phyloP scores from a whole-genome alignment of 225 moss, liverwort and hornwort species.

The Rhytidiadelphus loreus region DNA sequence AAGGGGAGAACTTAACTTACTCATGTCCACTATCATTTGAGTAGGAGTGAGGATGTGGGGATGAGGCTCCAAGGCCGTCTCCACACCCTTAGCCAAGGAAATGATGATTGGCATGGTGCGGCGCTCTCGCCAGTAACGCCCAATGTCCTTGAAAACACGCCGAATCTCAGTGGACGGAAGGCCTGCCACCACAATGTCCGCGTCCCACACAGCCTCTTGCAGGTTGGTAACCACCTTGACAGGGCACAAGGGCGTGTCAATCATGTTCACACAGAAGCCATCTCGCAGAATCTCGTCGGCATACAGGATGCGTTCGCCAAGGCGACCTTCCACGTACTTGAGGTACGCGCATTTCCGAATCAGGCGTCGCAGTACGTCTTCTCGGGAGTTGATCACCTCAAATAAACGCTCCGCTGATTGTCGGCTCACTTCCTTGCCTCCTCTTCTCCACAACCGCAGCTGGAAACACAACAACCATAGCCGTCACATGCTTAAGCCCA shows the following conservation, averaged over 20 bases:
- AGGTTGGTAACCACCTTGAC: slow-evolving; percentile 93
- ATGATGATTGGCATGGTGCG: slow-evolving; percentile 88
- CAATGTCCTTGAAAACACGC: slow-evolving; percentile 80
- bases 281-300: slow-evolving; percentile 94
- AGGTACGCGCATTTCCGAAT: slow-evolving; percentile 95
- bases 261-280: slow-evolving; percentile 95
- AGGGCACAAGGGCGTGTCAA: slow-evolving; percentile 89
- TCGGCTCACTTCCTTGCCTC: slow-evolving; percentile 73
- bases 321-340: slow-evolving; percentile 90
- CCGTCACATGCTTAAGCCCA: background rate
- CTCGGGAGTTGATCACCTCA: slow-evolving; percentile 84
- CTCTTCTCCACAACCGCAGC: slow-evolving; percentile 89
- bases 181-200: slow-evolving; percentile 83
- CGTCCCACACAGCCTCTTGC: slow-evolving; percentile 97
- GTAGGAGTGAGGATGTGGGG: slow-evolving; percentile 97
- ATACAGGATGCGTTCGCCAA: slow-evolving; percentile 74
- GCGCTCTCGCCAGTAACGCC: slow-evolving; percentile 92
- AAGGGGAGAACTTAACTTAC: slow-evolving; percentile 22
- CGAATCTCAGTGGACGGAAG: slow-evolving; percentile 92
- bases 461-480: background rate
- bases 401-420: slow-evolving; percentile 74
- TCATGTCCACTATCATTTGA: slow-evolving; percentile 91
- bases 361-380: slow-evolving; percentile 83
- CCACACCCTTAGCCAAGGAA: slow-evolving; percentile 93
- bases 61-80: slow-evolving; percentile 70